These are phyloP conservation scores for Tympanopsis confertula DNA, from an alignment of 2,329 filamentous ascomycete species.

Conservation along the genomic window DNA sequence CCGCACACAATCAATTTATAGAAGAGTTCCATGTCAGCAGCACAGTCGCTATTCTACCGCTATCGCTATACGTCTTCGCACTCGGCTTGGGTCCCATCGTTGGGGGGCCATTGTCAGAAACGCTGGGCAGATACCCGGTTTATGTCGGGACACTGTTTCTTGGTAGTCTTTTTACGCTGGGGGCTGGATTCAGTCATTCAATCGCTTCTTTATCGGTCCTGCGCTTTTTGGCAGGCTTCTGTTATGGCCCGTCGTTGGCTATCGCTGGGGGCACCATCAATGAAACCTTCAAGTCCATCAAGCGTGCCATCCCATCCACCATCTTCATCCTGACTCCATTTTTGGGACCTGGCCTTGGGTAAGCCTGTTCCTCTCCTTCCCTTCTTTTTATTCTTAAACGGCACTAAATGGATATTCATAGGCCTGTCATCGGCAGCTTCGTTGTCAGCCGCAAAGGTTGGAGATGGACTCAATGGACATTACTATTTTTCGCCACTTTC, in stretches of 20 bases:
- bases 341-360: slow-evolving; percentile 38
- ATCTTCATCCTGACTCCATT: slow-evolving; percentile 39
- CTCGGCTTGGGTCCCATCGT: slow-evolving; percentile 47
- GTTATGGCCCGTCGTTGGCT: slow-evolving; percentile 32
- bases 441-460: slow-evolving; percentile 30
- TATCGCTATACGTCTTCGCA: slow-evolving; percentile 49
- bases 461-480: slow-evolving; percentile 40
- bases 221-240: slow-evolving; percentile 44
- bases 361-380: slow-evolving; percentile 8
- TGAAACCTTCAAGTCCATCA: slow-evolving; percentile 31
- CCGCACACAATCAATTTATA: slow-evolving; percentile 32
- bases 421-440: slow-evolving; percentile 36
- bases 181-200: slow-evolving; percentile 35
- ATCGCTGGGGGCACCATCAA: slow-evolving; percentile 35
- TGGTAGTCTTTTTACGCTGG: slow-evolving; percentile 42
- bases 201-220: slow-evolving; percentile 39
- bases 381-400: background rate
- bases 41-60: slow-evolving; percentile 43
- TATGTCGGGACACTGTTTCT: slow-evolving; percentile 33
- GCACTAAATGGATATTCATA: slow-evolving; percentile 9
- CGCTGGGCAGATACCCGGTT: slow-evolving; percentile 38
- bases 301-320: slow-evolving; percentile 27
- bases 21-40: slow-evolving; percentile 38
- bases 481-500: slow-evolving; percentile 31
- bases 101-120: slow-evolving; percentile 47